Evolutionary conservation across 495 filamentous ascomycete genomes (phyloP).

Genomic region (Penicillium longicatenatum): DNA sequence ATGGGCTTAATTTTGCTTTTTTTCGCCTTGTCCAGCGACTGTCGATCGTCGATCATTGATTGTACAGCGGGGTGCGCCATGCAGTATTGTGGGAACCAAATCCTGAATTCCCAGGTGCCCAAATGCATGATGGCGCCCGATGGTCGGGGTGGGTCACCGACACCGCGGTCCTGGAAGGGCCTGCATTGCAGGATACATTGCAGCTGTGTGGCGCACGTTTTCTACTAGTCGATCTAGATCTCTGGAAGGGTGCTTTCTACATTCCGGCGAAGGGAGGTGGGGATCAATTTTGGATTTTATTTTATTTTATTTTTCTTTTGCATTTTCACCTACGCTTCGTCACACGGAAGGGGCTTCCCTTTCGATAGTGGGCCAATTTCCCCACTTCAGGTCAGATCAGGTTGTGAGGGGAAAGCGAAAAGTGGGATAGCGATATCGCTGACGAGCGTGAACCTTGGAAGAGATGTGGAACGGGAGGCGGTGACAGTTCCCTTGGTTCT

Average conservation of each 20-base stretch:
- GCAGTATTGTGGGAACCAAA: background rate
- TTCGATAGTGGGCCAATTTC: background rate
- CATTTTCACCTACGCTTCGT: background rate
- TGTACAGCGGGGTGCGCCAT: slow-evolving; percentile 16
- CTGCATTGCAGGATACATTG: slow-evolving; percentile 8
- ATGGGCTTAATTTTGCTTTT: background rate
- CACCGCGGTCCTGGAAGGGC: slow-evolving; percentile 14
- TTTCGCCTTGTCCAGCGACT: slow-evolving; percentile 1
- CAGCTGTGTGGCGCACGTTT: slow-evolving; percentile 17
- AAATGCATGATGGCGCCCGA: slow-evolving; percentile 8
- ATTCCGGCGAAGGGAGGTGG: background rate
- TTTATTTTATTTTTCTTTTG: background rate
- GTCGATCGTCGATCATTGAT: slow-evolving; percentile 20
- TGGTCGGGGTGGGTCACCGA: slow-evolving; percentile 14
- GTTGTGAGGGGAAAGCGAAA: background rate
- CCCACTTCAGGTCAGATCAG: slow-evolving; percentile 4
- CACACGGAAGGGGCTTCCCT: slow-evolving; percentile 6
- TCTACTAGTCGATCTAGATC: slow-evolving; percentile 14
- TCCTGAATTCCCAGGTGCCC: background rate
- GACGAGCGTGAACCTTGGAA: background rate
- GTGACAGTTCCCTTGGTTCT: background rate
- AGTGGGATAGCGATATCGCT: background rate
- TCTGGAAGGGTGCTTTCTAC: background rate
- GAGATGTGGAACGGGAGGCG: background rate
- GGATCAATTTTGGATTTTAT: background rate